Base-by-base conservation (phyloP, 768 basidiomycete genomes). In the Boletellus sp. region DNA sequence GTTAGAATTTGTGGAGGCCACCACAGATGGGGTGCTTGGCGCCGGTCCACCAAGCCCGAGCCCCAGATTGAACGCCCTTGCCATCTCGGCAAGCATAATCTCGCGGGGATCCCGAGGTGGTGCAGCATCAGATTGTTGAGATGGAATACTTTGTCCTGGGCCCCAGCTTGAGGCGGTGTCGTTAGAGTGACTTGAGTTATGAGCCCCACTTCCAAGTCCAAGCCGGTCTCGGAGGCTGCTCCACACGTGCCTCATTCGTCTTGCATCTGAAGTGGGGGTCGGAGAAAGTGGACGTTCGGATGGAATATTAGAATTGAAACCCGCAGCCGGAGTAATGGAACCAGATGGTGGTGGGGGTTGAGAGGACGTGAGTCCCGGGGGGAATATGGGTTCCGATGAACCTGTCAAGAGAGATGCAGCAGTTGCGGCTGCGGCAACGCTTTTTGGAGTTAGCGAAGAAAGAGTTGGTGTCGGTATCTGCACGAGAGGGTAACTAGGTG, bases 381-480 rank as follows among this genome's bases (percentile, higher is more conserved):
- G 76, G 48, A 85, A 75, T 38, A 88, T 78, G 11, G 81, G 77
- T 42, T 84, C 79, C 4, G 83, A 80, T 20, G 83, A 79, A 32
- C 87, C 87, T 1, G 84, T 83, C n/a, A 89, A 75, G 24, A 90
- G 76, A 3, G 90, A 92, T 8, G 87, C 88, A 2, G 90, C 90
- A 1, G 90, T 91, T n/a, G 90, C 90, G 10, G 90, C 87, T n/a
- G 90, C 89, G 4, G 90, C 90, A 28, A 92, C 90, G 58, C 90
- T 88, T 54, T 42, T 63, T 17, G 26, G 24, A 11, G 17, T 2
- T 13, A 13, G n/a, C 26, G 35, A 35, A 45, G 36, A 41, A 20
- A 39, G 9, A 37, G 28, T 44, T 26, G 23, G 22, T 15, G 32
- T 49, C 12, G 19, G 42, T 42, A 20, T 36, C 11, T 15, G 19